Evolutionary conservation across 1,284 basidiomycete species (phyloP).

Genomic region (Fomitiporia mediterranea): DNA sequence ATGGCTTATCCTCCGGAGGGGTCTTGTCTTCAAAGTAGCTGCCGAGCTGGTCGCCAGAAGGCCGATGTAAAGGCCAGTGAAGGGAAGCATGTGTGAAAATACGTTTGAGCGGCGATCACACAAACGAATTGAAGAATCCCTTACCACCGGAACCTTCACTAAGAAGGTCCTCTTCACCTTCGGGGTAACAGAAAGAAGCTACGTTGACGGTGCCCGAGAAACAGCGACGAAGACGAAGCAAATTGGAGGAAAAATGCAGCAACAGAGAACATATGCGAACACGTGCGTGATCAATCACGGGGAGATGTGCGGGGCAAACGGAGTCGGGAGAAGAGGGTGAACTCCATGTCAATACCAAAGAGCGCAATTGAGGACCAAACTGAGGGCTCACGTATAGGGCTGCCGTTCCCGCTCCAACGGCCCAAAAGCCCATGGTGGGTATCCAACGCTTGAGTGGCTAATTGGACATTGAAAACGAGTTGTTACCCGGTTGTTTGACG

Average conservation of each 20-base stretch:
- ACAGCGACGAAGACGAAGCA: neutral
- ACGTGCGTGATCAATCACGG: neutral
- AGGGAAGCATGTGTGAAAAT: conserved; percentile 27
- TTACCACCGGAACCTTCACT: conserved; percentile 40
- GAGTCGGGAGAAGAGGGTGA: neutral
- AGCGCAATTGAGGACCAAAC: conserved; percentile 1
- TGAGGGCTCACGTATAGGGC: conserved; percentile 54
- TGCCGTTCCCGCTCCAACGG: conserved; percentile 57
- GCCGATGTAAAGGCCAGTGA: conserved; percentile 9
- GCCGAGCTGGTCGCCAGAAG: conserved; percentile 45
- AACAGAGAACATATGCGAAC: conserved; percentile 5
- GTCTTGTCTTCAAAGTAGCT: conserved; percentile 71
- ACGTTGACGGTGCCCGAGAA: neutral
- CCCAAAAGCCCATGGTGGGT: conserved; percentile 60
- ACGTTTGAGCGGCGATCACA: conserved; percentile 27
- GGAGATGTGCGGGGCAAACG: neutral
- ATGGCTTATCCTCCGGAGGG: conserved; percentile 76
- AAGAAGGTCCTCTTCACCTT: conserved; percentile 40
- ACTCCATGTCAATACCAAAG: neutral
- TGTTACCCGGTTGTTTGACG: neutral
- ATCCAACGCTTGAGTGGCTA: conserved; percentile 52
- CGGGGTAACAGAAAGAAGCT: conserved; percentile 42
- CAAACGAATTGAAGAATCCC: conserved; percentile 19
- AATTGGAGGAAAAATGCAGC: neutral
- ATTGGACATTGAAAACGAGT: conserved; percentile 25